Conservation (phyloP, 2,329 filamentous ascomycete genomes). For the Cercospora beticola region DNA sequence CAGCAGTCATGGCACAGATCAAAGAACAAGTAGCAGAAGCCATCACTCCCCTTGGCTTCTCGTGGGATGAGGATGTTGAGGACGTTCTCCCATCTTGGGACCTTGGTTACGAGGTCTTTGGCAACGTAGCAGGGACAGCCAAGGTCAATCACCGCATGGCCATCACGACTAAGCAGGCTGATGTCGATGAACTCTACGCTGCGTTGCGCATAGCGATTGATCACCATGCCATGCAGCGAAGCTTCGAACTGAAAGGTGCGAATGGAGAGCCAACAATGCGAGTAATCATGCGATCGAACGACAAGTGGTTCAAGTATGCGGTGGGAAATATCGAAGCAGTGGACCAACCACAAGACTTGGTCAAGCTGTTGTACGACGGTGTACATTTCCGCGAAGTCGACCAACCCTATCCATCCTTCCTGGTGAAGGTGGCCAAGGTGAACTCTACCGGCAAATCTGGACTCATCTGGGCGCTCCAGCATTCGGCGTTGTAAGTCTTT, state of each 20-base stretch:
- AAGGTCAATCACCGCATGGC: slow-evolving; percentile 11
- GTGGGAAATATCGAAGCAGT: slow-evolving; percentile 4
- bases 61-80: slow-evolving; percentile 12
- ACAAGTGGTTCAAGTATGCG: slow-evolving; percentile 7
- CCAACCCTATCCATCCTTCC: slow-evolving; percentile 5
- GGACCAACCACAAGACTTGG: neutral
- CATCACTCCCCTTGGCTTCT: slow-evolving; percentile 5
- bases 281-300: slow-evolving; percentile 12
- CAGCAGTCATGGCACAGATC: slow-evolving; percentile 7
- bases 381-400: slow-evolving; percentile 3
- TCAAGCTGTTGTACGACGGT: slow-evolving; percentile 8
- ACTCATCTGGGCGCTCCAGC: slow-evolving; percentile 11
- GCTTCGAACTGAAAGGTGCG: slow-evolving; percentile 6
- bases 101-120: slow-evolving; percentile 12
- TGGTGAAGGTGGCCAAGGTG: slow-evolving; percentile 7
- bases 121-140: slow-evolving; percentile 5
- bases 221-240: slow-evolving; percentile 8
- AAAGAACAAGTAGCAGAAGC: slow-evolving; percentile 6
- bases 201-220: slow-evolving; percentile 1
- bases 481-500: slow-evolving; percentile 8
- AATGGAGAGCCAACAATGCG: slow-evolving; percentile 10
- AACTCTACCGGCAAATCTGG: slow-evolving; percentile 6
- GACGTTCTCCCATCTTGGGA: slow-evolving; percentile 13
- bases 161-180: slow-evolving; percentile 9
- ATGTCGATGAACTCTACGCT: neutral